phyloP scores from a whole-genome alignment of 2,329 filamentous ascomycete species.

The Chlorencoelia australis region DNA sequence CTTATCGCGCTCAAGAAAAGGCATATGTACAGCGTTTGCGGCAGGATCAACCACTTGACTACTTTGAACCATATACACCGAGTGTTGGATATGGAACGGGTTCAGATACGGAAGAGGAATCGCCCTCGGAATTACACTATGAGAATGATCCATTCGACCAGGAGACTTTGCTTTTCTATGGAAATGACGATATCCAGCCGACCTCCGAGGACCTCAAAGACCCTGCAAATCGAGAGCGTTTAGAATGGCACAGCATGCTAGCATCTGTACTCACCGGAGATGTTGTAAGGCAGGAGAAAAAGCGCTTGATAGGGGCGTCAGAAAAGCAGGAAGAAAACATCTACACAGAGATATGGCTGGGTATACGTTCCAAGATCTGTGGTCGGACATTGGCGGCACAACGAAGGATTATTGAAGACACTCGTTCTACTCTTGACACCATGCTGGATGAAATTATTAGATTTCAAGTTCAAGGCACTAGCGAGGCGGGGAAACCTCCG shows the following conservation, averaged over 20 bases:
- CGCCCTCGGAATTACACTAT: slow-evolving; percentile 73
- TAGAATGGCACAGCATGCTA: slow-evolving; percentile 98
- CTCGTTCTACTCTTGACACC: slow-evolving; percentile 60
- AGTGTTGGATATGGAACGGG: slow-evolving; percentile 57
- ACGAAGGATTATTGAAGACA: slow-evolving; percentile 78
- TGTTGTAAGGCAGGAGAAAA: slow-evolving; percentile 96
- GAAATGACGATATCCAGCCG: slow-evolving; percentile 79
- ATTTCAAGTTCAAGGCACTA: slow-evolving; percentile 90
- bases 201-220: slow-evolving; percentile 85
- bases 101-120: slow-evolving; percentile 84
- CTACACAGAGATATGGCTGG: slow-evolving; percentile 77
- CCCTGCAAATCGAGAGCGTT: slow-evolving; percentile 73
- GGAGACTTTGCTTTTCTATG: slow-evolving; percentile 86
- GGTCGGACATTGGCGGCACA: slow-evolving; percentile 79
- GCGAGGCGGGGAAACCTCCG: slow-evolving; percentile 75
- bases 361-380: slow-evolving; percentile 72
- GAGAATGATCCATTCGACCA: slow-evolving; percentile 81
- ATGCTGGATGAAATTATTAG: slow-evolving; percentile 80
- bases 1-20: slow-evolving; percentile 78
- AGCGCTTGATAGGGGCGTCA: slow-evolving; percentile 73
- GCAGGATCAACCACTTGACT: slow-evolving; percentile 52
- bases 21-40: slow-evolving; percentile 89
- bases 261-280: slow-evolving; percentile 92
- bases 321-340: slow-evolving; percentile 52
- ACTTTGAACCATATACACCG: slow-evolving; percentile 54